phyloP scores from a whole-genome alignment of 306 rosid genomes.

The Arachis stenosperma region DNA sequence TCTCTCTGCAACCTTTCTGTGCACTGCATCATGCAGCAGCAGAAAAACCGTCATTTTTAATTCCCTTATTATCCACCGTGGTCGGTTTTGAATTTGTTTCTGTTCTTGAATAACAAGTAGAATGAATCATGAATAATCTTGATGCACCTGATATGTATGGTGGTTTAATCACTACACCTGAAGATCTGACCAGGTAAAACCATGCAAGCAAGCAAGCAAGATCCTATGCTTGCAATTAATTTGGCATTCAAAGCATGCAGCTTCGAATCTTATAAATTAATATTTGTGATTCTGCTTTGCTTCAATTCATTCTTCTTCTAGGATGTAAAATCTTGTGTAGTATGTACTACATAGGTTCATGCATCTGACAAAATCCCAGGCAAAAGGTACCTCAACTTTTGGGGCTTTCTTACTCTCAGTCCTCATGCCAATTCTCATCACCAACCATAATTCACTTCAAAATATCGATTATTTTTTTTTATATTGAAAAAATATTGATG shows the following conservation, averaged over 20 bases:
- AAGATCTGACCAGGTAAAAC: no score
- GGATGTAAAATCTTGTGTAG: not conserved
- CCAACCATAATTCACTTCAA: no score
- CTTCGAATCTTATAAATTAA: no score
- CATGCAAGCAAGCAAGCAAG: no score
- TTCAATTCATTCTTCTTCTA: no score
- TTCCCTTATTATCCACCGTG: constrained; percentile 8
- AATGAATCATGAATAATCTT: no score
- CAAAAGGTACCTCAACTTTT: constrained; percentile 1
- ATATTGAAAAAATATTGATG: no score
- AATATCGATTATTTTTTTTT: no score
- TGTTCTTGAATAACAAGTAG: not conserved
- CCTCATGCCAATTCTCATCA: not conserved
- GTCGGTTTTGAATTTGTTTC: constrained; percentile 14
- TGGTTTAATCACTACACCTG: constrained; percentile 7
- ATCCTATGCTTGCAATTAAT: not conserved
- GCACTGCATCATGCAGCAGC: not conserved
- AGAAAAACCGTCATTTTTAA: constrained; percentile 46
- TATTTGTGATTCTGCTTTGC: no score
- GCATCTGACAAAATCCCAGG: not conserved
- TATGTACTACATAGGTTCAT: not conserved
- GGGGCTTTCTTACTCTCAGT: not conserved
- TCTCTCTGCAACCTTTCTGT: constrained; percentile 7
- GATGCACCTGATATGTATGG: not conserved
- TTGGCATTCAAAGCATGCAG: not conserved